These are phyloP conservation scores for sunflower (Helianthus annuus) DNA, from an alignment of 129 eudicot genomes.

Conservation along the genomic window DNA sequence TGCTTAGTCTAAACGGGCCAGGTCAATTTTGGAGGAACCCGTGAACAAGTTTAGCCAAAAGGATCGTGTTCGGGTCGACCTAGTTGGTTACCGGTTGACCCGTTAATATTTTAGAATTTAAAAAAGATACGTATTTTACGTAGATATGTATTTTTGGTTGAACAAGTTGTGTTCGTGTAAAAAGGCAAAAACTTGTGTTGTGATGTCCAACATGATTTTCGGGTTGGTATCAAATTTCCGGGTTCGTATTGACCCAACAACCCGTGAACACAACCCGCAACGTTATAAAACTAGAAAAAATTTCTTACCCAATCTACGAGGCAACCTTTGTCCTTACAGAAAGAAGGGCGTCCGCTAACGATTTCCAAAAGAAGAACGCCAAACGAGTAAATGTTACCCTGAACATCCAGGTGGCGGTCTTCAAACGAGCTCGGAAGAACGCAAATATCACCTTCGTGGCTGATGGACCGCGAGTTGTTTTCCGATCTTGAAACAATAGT, in stretches of 20 bases:
- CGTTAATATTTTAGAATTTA: too few species aligned
- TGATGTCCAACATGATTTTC: too few species aligned
- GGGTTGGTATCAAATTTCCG: neutral
- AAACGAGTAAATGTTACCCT: slow-evolving; percentile 80
- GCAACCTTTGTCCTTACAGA: slow-evolving; percentile 73
- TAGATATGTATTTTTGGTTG: too few species aligned
- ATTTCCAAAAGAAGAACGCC: slow-evolving; percentile 88
- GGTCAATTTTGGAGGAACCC: neutral
- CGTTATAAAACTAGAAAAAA: neutral
- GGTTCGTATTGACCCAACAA: neutral
- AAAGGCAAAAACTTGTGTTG: too few species aligned
- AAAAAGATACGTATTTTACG: too few species aligned
- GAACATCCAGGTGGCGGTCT: slow-evolving; percentile 67
- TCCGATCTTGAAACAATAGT: slow-evolving; percentile 77
- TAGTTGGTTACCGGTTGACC: too few species aligned
- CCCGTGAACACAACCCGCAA: neutral
- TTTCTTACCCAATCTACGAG: slow-evolving; percentile 84
- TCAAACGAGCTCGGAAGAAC: slow-evolving; percentile 70
- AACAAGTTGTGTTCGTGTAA: too few species aligned
- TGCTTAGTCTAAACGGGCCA: neutral
- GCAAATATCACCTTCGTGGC: slow-evolving; percentile 78
- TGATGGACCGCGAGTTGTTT: slow-evolving; percentile 65
- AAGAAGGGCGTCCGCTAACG: slow-evolving; percentile 83
- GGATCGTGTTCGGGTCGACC: too few species aligned
- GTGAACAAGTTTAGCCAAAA: neutral